These are phyloP conservation scores for Globisporangium emineosum DNA, from an alignment of 352 stramenopile species.

Conservation along the genomic window DNA sequence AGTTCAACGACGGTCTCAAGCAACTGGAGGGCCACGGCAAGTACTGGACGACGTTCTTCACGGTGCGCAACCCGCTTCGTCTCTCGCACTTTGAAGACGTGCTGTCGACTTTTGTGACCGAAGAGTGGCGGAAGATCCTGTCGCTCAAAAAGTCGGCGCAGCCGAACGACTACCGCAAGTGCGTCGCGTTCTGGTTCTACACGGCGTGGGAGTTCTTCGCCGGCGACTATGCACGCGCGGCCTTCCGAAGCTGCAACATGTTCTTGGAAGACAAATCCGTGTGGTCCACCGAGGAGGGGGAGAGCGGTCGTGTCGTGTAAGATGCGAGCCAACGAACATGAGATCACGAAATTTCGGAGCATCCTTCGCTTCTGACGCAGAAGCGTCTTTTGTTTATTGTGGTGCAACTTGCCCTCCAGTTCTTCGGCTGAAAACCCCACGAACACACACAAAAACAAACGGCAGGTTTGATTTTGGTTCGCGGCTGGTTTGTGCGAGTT, in stretches of 20 bases:
- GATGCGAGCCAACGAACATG: background rate
- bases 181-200: conserved; percentile 86
- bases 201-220: conserved; percentile 83
- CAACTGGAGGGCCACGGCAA: conserved; percentile 79
- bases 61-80: conserved; percentile 66
- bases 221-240: conserved; percentile 62
- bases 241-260: conserved; percentile 85
- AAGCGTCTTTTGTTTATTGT: conserved; percentile 10
- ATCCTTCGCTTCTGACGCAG: background rate
- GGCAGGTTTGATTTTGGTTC: too few species aligned
- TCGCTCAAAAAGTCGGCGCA: conserved; percentile 80
- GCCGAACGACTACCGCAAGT: conserved; percentile 86
- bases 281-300: conserved; percentile 33
- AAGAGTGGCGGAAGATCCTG: conserved; percentile 77
- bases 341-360: background rate
- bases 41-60: conserved; percentile 80
- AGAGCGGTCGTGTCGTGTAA: conserved; percentile 24
- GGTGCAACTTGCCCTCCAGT: conserved; percentile 20
- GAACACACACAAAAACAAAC: too few species aligned
- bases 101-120: conserved; percentile 61
- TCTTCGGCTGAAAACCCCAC: background rate
- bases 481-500: background rate
- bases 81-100: conserved; percentile 75
- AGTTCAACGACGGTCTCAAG: conserved; percentile 72
- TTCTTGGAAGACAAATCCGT: conserved; percentile 68